phyloP scores from a whole-genome alignment of 2,329 filamentous ascomycete species.

The Boeremia exigua region DNA sequence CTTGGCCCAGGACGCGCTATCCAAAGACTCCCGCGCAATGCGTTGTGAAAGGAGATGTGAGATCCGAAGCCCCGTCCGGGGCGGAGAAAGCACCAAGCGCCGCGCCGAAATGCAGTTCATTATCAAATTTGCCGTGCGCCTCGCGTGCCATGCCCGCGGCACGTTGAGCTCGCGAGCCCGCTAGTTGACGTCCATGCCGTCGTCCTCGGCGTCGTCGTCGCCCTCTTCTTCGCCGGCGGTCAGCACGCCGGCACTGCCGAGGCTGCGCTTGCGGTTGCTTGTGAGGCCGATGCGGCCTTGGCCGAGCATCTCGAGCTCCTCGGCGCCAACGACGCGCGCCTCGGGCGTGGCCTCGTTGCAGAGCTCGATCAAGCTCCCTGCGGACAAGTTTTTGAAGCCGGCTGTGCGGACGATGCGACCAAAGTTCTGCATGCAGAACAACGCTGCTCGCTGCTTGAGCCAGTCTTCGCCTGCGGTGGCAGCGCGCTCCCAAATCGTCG shows the following conservation, averaged over 20 bases:
- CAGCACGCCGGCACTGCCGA: conserved; percentile 45
- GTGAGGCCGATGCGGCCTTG: conserved; percentile 52
- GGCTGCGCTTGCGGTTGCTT: conserved; percentile 52
- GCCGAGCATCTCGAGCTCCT: conserved; percentile 73
- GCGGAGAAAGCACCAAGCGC: conserved; percentile 5
- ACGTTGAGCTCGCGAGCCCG: not conserved
- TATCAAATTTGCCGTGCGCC: not conserved
- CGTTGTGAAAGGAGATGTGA: not conserved
- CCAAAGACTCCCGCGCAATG: conserved; percentile 12
- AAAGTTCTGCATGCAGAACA: conserved; percentile 93
- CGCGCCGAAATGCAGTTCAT: conserved; percentile 15
- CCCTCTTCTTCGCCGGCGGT: conserved; percentile 51
- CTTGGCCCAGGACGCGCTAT: not conserved
- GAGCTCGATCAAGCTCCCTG: conserved; percentile 82
- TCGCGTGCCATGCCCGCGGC: not conserved
- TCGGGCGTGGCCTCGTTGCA: conserved; percentile 94
- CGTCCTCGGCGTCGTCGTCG: conserved; percentile 52
- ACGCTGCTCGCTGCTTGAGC: conserved; percentile 85
- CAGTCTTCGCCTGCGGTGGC: conserved; percentile 90
- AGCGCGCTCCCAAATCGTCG: conserved; percentile 94
- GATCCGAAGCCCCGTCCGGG: too few species aligned
- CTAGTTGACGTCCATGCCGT: conserved; percentile 51
- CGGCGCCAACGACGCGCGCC: conserved; percentile 86
- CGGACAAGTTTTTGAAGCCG: conserved; percentile 82
- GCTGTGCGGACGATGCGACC: conserved; percentile 89